phyloP scores from a whole-genome alignment of 108 stramenopile species.

The Stephanodiscus minutulus region DNA sequence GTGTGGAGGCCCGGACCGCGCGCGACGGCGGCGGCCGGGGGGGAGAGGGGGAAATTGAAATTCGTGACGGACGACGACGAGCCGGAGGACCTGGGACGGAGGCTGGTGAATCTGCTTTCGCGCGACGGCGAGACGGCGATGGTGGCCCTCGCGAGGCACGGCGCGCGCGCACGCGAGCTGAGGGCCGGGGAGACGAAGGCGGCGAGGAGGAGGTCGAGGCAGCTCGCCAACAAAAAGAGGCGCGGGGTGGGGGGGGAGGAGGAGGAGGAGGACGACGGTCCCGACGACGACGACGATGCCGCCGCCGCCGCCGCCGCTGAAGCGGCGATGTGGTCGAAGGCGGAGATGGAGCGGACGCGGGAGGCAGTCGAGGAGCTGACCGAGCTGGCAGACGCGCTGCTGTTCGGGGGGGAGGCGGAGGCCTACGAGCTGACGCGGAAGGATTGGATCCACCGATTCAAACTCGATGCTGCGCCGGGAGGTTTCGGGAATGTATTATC shows the following conservation, averaged over 20 bases:
- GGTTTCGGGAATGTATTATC: conserved; percentile 1
- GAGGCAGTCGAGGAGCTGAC: conserved; percentile 62
- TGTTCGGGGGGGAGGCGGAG: conserved; percentile 72
- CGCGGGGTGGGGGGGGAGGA: no score
- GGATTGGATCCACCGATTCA: conserved; percentile 54
- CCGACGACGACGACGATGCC: not conserved
- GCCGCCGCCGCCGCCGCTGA: conserved; percentile 7
- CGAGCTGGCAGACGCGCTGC: conserved; percentile 64
- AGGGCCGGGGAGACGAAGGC: conserved; percentile 19
- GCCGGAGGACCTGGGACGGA: conserved; percentile 45
- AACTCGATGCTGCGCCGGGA: conserved; percentile 24
- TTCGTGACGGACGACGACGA: conserved; percentile 24
- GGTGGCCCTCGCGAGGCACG: conserved; percentile 67
- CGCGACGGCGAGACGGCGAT: conserved; percentile 61
- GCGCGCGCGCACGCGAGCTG: conserved; percentile 41
- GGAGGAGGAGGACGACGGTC: conserved; percentile 13
- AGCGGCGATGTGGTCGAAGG: conserved; percentile 11
- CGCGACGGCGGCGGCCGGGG: not conserved
- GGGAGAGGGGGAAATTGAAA: conserved; percentile 17
- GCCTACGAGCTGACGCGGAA: conserved; percentile 62
- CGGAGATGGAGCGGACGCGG: conserved; percentile 34
- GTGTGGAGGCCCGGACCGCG: conserved; percentile 30
- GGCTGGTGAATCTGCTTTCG: conserved; percentile 56
- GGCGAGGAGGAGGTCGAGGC: conserved; percentile 21
- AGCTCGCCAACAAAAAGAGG: conserved; percentile 43